Base-by-base conservation (phyloP, 2,329 filamentous ascomycete species). In the Cladosporium sp. region DNA sequence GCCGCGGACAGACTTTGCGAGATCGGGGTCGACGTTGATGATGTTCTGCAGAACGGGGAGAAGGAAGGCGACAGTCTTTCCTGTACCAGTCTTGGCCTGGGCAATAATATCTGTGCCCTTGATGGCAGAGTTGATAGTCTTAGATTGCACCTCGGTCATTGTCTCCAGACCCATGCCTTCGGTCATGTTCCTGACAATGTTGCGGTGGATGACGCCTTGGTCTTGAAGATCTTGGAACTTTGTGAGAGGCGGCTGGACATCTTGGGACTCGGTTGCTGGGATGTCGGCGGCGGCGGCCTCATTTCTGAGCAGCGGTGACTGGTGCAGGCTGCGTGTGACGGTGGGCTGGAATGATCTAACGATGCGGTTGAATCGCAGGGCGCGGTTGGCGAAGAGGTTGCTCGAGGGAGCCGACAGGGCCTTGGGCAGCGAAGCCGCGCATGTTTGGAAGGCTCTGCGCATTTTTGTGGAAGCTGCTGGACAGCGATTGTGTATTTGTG, bases 71-170 rank as follows among this genome's bases (percentile, higher is more conserved):
- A 98, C 82, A 0, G 95, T 99, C 82, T 99, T 99, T 76, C 95
- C 95, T 4, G 95, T 98, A 76, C 95, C 95, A 10, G 95, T 99
- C 81, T 92, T 97, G 67, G 95, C 95, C 82, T 98, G 95, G 57
- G 94, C 95, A 71, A 98, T 79, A 64, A 97, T 84, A 78, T 97
- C 94, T 67, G 84, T 86, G 26, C 95, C 93, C 71, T 88, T 87
- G 51, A 98, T 82, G 4, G 91, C 92, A 65, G 92, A 86, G 67
- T 87, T 87, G 75, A 99, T 93, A 14, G 94, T 96, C 76, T 89
- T 86, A 58, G 87, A 84, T 79, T 99, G 95, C 15, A 99, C 94
- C 26, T 95, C 90, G 26, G 94, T 98, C 95, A 99, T 98, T 49
- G 83, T 87, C 59, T 90, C 86, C 72, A 97, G 90, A 32, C 85